phyloP scores from a whole-genome alignment of 352 stramenopile species.

The Phytophthora multivora region DNA sequence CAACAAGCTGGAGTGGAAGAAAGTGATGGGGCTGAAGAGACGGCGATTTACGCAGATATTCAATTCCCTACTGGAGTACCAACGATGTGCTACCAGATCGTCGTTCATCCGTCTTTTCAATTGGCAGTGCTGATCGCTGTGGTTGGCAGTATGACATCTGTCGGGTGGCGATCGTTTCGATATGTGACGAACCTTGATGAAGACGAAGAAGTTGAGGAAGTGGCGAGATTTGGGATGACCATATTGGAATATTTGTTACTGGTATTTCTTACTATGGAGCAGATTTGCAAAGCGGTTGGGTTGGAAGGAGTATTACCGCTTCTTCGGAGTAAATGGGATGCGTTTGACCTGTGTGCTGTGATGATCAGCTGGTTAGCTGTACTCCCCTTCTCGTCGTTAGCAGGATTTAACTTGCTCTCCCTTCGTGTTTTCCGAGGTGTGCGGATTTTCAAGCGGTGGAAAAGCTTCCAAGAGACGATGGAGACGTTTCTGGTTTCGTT shows the following conservation, averaged over 20 bases:
- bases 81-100: conserved; percentile 69
- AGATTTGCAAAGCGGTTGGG: conserved; percentile 63
- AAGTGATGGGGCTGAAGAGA: conserved; percentile 41
- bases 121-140: conserved; percentile 72
- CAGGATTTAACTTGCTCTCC: conserved; percentile 74
- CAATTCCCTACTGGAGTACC: conserved; percentile 47
- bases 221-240: conserved; percentile 58
- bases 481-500: conserved; percentile 76
- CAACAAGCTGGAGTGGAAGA: conserved; percentile 49
- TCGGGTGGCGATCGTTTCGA: conserved; percentile 66
- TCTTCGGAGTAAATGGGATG: conserved; percentile 69
- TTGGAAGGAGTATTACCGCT: conserved; percentile 69
- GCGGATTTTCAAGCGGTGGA: conserved; percentile 73
- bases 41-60: conserved; percentile 37
- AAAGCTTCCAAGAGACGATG: conserved; percentile 78
- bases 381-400: conserved; percentile 42
- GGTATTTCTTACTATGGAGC: conserved; percentile 69
- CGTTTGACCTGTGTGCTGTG: conserved; percentile 68
- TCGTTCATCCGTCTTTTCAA: conserved; percentile 76
- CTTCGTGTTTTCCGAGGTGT: conserved; percentile 77
- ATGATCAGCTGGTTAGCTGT: conserved; percentile 68
- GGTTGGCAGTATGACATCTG: conserved; percentile 66
- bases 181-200: conserved; percentile 45
- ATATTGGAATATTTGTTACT: conserved; percentile 64
- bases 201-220: conserved; percentile 38